Base-by-base conservation (phyloP, 148 eudicot species). In the Vaccinium darrowii region DNA sequence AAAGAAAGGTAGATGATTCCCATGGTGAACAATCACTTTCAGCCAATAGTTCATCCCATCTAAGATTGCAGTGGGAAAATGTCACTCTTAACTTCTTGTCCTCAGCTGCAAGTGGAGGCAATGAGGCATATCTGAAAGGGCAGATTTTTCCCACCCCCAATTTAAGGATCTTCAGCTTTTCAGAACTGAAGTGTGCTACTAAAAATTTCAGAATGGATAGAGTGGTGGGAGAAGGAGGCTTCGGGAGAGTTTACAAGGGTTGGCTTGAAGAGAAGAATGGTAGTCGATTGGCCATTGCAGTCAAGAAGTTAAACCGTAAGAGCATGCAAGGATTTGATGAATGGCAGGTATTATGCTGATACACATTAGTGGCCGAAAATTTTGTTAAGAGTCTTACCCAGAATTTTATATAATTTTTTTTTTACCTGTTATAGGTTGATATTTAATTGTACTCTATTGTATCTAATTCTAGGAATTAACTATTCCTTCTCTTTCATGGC, bases 201-300 rank as follows among this genome's bases (percentile, higher is more conserved):
- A 89, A 80, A 69, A 93, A 91, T 79, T 94, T 94, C 84, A 91
- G 87, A 62, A 36, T 25, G 47, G 98, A 94, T 81, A 90, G 87
- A 10, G 84, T 94, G 65, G 72, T 94, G 72, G 98, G 98, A 56
- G 98, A 94, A 91, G 98, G 98, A 27, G 98, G 98, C 14, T 93
- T 94, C 76, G 97, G 98, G 19, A 43, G 5, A 43, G 47, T 43
- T 43, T 43, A 43, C 47, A 43, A 43, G 47, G 47, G 47, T 43
- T 43, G 93, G 94, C 91, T 95, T 50, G 95, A 92, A 6, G 88
- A 88, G 39, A 92, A 76, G 87, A 86, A 80, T 53, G 86, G 87
- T 10, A 88, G 88, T 56, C 91, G 90, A 23, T 27, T 88, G 19
- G 89, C 88, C 80, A 87, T 95, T 56, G 98, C 98, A 10, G 89